Evolutionary conservation across 2,329 filamentous ascomycete species (phyloP).

Genomic region (Venturia asperata): DNA sequence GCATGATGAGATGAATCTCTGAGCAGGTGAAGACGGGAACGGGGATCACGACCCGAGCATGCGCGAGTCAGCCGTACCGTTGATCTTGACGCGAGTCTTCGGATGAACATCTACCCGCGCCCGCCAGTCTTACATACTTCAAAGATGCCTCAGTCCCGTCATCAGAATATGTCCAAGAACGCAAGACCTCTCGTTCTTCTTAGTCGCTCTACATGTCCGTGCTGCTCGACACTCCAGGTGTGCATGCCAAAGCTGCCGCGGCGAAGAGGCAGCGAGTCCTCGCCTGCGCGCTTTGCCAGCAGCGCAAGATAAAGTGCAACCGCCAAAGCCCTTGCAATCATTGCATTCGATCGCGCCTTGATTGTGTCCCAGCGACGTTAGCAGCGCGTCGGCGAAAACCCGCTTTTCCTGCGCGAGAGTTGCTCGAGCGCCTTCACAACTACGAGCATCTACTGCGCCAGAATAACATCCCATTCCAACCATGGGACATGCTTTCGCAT

Average conservation of each 20-base stretch:
- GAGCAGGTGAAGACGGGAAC: no score
- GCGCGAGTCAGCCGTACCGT: not conserved
- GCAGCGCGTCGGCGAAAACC: conserved; percentile 51
- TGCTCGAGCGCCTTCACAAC: conserved; percentile 60
- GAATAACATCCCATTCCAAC: conserved; percentile 62
- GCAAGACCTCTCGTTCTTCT: not conserved
- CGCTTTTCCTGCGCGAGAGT: conserved; percentile 61
- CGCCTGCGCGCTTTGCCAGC: conserved; percentile 19
- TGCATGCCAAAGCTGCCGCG: not conserved
- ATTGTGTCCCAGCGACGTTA: conserved; percentile 37
- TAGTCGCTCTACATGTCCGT: not conserved
- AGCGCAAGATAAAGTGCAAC: conserved; percentile 39
- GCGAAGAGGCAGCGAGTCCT: conserved; percentile 27
- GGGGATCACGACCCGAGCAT: no score
- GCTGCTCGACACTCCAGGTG: not conserved
- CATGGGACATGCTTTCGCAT: conserved; percentile 43
- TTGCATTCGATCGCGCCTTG: conserved; percentile 30
- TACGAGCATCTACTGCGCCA: conserved; percentile 62
- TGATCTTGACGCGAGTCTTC: not conserved
- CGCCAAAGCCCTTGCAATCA: conserved; percentile 31
- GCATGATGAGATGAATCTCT: no score
- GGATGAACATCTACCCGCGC: not conserved
- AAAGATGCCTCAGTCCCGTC: not conserved
- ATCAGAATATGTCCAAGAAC: not conserved
- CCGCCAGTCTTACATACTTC: not conserved